Evolutionary conservation across 768 basidiomycete genomes (phyloP), one percentile per base, ranked within the genome.

Genomic region (Boletus rex-veris): DNA sequence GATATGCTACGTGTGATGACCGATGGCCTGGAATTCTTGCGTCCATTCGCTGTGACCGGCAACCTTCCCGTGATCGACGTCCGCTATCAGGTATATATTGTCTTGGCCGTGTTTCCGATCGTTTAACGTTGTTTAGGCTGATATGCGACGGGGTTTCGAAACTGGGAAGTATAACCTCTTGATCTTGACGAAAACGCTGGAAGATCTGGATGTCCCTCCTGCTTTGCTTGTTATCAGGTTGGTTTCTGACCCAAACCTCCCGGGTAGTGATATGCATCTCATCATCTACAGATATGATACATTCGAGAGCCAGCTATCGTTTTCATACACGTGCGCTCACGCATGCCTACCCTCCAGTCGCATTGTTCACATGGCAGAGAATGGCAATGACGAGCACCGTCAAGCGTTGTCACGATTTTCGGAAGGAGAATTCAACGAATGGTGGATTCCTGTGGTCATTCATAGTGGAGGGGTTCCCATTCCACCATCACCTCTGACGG

Each of bases 211-310:
- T 44, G 49, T 87, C 26, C 81, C 84, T 7, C 75, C 75, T 30
- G 79, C 77, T 7, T 76, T 79, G 7, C 69, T 85, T 28, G 77
- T 91, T 10, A 77, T 91, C 61, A 76, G 84, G 88, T 88, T 55
- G 43, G 78, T 59, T 14, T 45, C 33, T 10, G 14, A 39, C 16
- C 43, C 10, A 7, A 35, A 30, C 30, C n/a, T 41, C 24, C 18
- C 15, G 24, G 2, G 48, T 31, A 42, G 48, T 62, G 16, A 36
- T 37, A 37, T 52, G 8, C 36, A 50, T 53, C 33, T 61, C 38
- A 59, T 56, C 36, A 42, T 50, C 28, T 39, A 37, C 36, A 88
- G 86, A 63, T 66, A 55, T 40, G 55, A 55, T 54, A 35, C 39
- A 1, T 82, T 81, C 52, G 81, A 85, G 58, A 82, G 84, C 56